A percentile compares a stretch with the other conserved stretches of the same genome.
phyloP scores from a whole-genome alignment of 2,329 filamentous ascomycete genomes.

The Xylariaceae sp. region DNA sequence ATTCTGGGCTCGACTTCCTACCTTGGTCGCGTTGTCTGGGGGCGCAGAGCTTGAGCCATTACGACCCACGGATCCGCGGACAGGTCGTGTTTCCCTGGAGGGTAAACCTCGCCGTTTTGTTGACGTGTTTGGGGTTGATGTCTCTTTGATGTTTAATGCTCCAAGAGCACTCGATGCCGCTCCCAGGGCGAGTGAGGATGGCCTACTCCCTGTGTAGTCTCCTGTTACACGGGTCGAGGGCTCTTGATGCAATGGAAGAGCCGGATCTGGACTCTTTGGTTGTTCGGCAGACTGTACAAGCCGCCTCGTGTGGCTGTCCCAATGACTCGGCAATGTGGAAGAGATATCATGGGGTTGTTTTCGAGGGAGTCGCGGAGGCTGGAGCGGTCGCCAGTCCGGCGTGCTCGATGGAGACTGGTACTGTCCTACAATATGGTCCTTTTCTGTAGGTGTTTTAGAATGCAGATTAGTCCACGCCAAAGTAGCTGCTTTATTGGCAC shows the following conservation, averaged over 20 bases:
- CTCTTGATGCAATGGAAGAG: conserved; percentile 28
- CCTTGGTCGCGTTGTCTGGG: conserved; percentile 11
- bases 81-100: conserved; percentile 16
- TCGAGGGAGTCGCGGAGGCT: no score
- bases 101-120: conserved; percentile 16
- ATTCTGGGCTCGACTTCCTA: conserved; percentile 18
- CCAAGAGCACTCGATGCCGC: conserved; percentile 56
- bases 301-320: conserved; percentile 55
- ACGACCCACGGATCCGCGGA: conserved; percentile 16
- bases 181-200: conserved; percentile 52
- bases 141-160: conserved; percentile 32
- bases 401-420: no score
- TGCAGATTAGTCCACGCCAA: conserved; percentile 52
- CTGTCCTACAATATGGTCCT: no score
- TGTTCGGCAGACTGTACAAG: conserved; percentile 42
- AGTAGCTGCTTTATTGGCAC: conserved; percentile 62
- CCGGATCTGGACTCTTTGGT: conserved; percentile 28
- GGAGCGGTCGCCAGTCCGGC: no score
- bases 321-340: conserved; percentile 39
- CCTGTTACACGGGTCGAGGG: conserved; percentile 37
- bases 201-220: conserved; percentile 37
- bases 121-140: conserved; percentile 19
- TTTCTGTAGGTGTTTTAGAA: no score
- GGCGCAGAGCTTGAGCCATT: conserved; percentile 11
- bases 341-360: conserved; percentile 28